These are phyloP conservation scores for Skeletonema marinoi DNA, from an alignment of 108 stramenopile species.

Conservation along the genomic window DNA sequence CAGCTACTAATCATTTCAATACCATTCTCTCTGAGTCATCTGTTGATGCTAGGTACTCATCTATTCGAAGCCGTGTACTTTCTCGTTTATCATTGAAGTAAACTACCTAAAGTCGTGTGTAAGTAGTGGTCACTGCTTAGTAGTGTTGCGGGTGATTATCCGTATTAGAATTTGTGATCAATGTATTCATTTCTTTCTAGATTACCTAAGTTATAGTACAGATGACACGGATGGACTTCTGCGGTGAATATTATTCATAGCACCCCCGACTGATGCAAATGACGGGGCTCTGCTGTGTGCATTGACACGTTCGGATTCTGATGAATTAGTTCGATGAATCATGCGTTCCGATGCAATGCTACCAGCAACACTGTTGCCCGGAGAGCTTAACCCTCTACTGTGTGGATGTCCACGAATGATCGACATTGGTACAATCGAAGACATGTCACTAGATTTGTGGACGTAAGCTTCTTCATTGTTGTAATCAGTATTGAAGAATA, in stretches of 20 bases:
- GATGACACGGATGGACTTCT: neutral
- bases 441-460: neutral
- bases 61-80: too few relatives aligned
- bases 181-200: too few relatives aligned
- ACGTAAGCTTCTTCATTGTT: neutral
- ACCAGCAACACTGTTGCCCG: neutral
- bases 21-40: neutral
- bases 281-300: neutral
- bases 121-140: too few relatives aligned
- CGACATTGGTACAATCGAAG: neutral
- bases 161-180: too few relatives aligned
- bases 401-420: neutral
- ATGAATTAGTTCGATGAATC: neutral
- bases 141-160: too few relatives aligned
- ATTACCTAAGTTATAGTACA: neutral
- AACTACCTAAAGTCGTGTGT: too few relatives aligned
- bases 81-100: too few relatives aligned
- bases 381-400: neutral
- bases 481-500: constrained; percentile 3
- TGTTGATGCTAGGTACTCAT: too few relatives aligned
- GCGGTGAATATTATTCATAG: neutral
- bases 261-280: neutral
- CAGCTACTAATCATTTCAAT: neutral
- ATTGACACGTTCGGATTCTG: neutral
- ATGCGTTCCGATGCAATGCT: neutral